These are phyloP conservation scores for Dioscorea alata DNA, from an alignment of 106 monocot genomes.

Conservation along the genomic window DNA sequence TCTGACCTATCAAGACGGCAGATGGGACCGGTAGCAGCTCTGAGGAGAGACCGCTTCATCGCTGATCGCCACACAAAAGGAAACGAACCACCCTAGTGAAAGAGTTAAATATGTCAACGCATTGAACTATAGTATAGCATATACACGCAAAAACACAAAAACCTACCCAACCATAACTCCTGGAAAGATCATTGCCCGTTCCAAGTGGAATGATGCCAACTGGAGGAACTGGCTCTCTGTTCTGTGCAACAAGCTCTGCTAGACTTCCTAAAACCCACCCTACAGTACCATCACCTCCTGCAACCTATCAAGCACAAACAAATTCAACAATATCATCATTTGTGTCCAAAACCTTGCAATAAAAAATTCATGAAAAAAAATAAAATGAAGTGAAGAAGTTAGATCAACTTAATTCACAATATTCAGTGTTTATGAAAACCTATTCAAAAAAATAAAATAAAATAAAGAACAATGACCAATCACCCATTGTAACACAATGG, in stretches of 20 bases:
- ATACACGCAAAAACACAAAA: neutral
- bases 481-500: too few species aligned
- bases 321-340: neutral
- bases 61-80: conserved; percentile 59
- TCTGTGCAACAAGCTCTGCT: conserved; percentile 47
- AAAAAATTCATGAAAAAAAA: neutral
- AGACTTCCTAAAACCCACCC: conserved; percentile 84
- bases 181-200: conserved; percentile 90
- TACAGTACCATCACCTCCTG: conserved; percentile 94
- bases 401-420: neutral
- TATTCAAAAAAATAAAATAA: too few species aligned
- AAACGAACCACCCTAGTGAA: conserved; percentile 49
- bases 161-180: conserved; percentile 84
- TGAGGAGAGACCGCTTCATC: conserved; percentile 40
- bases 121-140: neutral
- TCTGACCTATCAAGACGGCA: conserved; percentile 56
- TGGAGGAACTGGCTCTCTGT: conserved; percentile 70
- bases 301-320: conserved; percentile 40
- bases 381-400: neutral
- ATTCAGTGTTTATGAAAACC: too few species aligned
- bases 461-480: too few species aligned
- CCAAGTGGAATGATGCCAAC: conserved; percentile 82
- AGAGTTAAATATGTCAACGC: neutral
- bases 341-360: neutral
- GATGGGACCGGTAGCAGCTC: conserved; percentile 34